Evolutionary conservation across 371 early-diverging fungal genomes (phyloP), one percentile per base, ranked within the genome.

Genomic region (Caulochytrium protostelioides): DNA sequence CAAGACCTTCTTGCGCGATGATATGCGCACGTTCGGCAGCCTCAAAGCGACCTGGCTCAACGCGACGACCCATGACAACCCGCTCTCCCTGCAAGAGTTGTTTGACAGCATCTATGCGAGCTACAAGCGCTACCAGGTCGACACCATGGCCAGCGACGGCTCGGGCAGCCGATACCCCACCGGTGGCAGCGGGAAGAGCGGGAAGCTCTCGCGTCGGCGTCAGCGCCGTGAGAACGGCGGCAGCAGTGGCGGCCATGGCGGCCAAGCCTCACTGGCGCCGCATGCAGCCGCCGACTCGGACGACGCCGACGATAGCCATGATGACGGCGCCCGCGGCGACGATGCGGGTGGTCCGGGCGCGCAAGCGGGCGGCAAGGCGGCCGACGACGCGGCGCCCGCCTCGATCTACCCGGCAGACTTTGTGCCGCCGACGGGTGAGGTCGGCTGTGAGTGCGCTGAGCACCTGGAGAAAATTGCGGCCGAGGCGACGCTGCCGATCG

Each of bases 381-480:
- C 6, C 6, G 13, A 30, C 6, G 6, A 14, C 30, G 14, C 6
- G 30, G 14, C 14, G 8, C 14, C 8, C 17, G 6, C 8, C 14
- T 34, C 26, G 15, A 34, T 12, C n/a, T 25, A 9, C 17, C 52
- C 53, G 1, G 35, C 57, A 2, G 41, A 43, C 5, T 43, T 71
- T 8, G 52, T 62, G 8, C 33, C 28, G 5, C 79, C 76, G 0
- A 33, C 57, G 6, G 54, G 48, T 0, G 66, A 66, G 6, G 52
- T 58, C 1, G 29, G 39, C 4, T 79, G 79, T 35, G 64, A 57
- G 8, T 79, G 79, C 44, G 55, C 62, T 27, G 65, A 64, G 18
- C 79, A 79, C 44, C 42, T 67, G 16, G 79, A 79, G 29, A 67
- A 65, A 36, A 30, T 57, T 10, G 74, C 72, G 28, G 35, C 52